Conservation (phyloP, 228 moss, liverwort and hornwort species). For the Sphagnum fallax region DNA sequence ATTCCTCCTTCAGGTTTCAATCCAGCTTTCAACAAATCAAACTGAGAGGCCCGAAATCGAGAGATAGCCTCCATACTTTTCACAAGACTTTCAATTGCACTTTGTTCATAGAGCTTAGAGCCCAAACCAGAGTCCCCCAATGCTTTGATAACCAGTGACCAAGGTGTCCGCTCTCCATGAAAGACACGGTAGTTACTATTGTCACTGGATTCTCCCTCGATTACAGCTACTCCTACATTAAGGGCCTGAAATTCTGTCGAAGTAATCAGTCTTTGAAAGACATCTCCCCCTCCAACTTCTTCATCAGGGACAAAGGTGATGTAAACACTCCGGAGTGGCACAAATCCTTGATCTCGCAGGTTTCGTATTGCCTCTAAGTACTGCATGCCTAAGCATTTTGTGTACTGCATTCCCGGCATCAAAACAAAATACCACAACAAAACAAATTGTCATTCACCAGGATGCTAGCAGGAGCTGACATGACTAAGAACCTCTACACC, state of each 20-base stretch:
- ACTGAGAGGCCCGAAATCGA: slow-evolving; percentile 24
- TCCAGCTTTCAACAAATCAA: slow-evolving; percentile 24
- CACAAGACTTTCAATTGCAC: slow-evolving; percentile 22
- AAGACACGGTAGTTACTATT: slow-evolving; percentile 16
- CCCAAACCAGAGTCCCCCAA: slow-evolving; percentile 20
- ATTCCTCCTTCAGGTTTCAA: slow-evolving; percentile 16
- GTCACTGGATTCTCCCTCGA: slow-evolving; percentile 4
- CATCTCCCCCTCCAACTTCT: slow-evolving; percentile 26
- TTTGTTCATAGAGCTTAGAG: slow-evolving; percentile 17
- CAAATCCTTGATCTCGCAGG: slow-evolving; percentile 14
- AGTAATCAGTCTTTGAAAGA: slow-evolving; percentile 17
- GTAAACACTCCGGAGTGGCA: slow-evolving; percentile 18
- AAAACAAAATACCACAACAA: too few relatives aligned
- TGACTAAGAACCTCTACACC: too few relatives aligned
- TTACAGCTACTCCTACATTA: slow-evolving; percentile 26
- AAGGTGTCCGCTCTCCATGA: slow-evolving; percentile 24
- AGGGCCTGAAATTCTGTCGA: slow-evolving; percentile 21
- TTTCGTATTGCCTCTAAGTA: slow-evolving; percentile 28
- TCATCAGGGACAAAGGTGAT: slow-evolving; percentile 33
- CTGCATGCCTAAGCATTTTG: slow-evolving; percentile 29
- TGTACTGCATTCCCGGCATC: slow-evolving; percentile 11
- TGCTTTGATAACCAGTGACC: slow-evolving; percentile 33
- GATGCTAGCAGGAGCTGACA: too few relatives aligned
- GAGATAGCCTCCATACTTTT: slow-evolving; percentile 20
- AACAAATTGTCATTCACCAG: too few relatives aligned